Evolutionary conservation across 2,329 filamentous ascomycete genomes (phyloP), one percentile per base, ranked within the genome.

Genomic region (Epichloe hybrida): DNA sequence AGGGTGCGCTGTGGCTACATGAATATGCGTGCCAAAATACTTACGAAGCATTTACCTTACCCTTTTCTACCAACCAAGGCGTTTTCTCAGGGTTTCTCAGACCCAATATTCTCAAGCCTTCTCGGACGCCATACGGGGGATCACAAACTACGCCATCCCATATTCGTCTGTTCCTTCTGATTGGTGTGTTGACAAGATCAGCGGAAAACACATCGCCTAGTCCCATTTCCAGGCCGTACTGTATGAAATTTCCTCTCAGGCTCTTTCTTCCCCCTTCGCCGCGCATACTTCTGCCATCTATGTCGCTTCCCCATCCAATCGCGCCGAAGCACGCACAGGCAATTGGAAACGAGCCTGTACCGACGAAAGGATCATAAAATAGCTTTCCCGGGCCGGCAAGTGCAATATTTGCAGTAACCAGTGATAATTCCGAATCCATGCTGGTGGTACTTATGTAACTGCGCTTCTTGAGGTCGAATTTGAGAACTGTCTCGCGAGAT

Each of bases 111-210:
- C 86, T 86, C 53, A 97, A 68, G 0, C 93, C 93, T 66, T 98
- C 93, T 46, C 93, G 77, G 5, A 98, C 89, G 2, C 93, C 93
- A 62, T 98, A 98, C 0, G 93, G 93, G 93, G 93, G 93, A 68
- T 98, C 93, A 61, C 90, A 97, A 6, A 97, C 75, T 53, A 98
- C 95, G 4, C 88, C 90, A 65, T 98, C 90, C 53, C 97, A 80
- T 56, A 84, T 76, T 48, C 79, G 66, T 17, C 61, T 65, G 34
- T 66, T 61, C 35, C 66, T 67, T 42, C 79, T 72, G 21, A 97
- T 68, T 1, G 93, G 93, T 2, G 84, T 84, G 62, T 97, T 90
- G 0, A 89, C 96, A 50, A 98, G 66, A 64, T 98, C 93, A 0
- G 87, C 84, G 1, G 87, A 80, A 58, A 96, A 94, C 36, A 83